A percentile compares a stretch with the other conserved stretches of the same genome.
Evolutionary conservation across 2,329 filamentous ascomycete genomes (phyloP).

Genomic region (Fusarium metavorans): DNA sequence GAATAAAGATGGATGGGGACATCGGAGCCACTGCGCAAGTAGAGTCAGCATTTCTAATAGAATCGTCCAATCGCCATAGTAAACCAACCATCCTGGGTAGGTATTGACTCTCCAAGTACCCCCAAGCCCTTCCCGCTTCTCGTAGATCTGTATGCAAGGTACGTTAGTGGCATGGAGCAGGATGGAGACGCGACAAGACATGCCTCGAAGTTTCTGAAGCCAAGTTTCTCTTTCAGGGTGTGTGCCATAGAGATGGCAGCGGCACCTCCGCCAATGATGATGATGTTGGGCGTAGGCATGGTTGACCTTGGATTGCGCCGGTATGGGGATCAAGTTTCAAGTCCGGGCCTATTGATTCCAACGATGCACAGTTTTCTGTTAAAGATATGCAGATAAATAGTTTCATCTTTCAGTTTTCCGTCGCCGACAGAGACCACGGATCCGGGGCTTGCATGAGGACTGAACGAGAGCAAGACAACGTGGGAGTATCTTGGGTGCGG

Average conservation of each 20-base stretch:
- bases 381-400: too few relatives aligned
- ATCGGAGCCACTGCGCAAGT: slow-evolving; percentile 21
- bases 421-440: too few relatives aligned
- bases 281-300: neutral
- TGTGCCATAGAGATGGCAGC: slow-evolving; percentile 24
- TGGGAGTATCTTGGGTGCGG: too few relatives aligned
- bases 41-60: neutral
- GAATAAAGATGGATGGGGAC: slow-evolving; percentile 52
- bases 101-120: slow-evolving; percentile 37
- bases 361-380: too few relatives aligned
- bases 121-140: slow-evolving; percentile 29
- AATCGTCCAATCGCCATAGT: too few relatives aligned
- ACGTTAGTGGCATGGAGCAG: neutral
- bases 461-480: too few relatives aligned
- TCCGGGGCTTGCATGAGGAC: too few relatives aligned
- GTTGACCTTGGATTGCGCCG: accelerated
- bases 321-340: neutral
- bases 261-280: slow-evolving; percentile 13
- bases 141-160: slow-evolving; percentile 11
- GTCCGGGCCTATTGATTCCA: too few relatives aligned
- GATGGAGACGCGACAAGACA: neutral
- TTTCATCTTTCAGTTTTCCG: too few relatives aligned
- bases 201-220: slow-evolving; percentile 8
- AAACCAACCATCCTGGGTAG: slow-evolving; percentile 19
- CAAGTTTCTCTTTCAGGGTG: slow-evolving; percentile 10